These are phyloP conservation scores for Trichoderma polysporum DNA, from an alignment of 2,329 filamentous ascomycete species.

Conservation along the genomic window DNA sequence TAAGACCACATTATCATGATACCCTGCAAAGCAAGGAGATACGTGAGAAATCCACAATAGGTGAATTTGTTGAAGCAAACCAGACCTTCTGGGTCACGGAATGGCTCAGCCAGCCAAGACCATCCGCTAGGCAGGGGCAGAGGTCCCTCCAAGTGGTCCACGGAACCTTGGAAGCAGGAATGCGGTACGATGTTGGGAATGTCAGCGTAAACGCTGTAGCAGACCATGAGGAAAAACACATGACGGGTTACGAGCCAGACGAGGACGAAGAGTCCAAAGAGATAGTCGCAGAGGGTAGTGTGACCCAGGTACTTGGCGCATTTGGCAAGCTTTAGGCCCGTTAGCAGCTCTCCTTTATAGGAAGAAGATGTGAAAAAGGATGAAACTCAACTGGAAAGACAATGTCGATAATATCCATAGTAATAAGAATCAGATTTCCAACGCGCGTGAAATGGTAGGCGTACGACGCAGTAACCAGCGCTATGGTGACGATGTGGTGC, in stretches of 20 bases:
- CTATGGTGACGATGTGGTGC: conserved; percentile 90
- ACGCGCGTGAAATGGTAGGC: conserved; percentile 84
- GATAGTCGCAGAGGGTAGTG: conserved; percentile 72
- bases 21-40: conserved; percentile 74
- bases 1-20: conserved; percentile 86
- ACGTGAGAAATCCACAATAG: conserved; percentile 71
- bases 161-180: conserved; percentile 69
- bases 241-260: conserved; percentile 85
- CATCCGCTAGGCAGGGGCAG: conserved; percentile 49
- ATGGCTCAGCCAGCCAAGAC: conserved; percentile 70
- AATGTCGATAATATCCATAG: conserved; percentile 93
- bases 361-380: background rate
- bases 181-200: conserved; percentile 60
- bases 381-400: conserved; percentile 69
- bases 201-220: conserved; percentile 76
- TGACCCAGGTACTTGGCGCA: conserved; percentile 87
- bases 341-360: background rate
- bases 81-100: conserved; percentile 66
- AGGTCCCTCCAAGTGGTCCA: conserved; percentile 55
- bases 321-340: conserved; percentile 68
- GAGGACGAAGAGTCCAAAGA: conserved; percentile 82
- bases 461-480: conserved; percentile 78
- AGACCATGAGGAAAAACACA: conserved; percentile 73
- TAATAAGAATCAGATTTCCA: conserved; percentile 81
- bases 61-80: conserved; percentile 81